Evolutionary conservation across 495 filamentous ascomycete species (phyloP), one percentile per base, ranked within the genome.

Genomic region (Penicillium ucsense): DNA sequence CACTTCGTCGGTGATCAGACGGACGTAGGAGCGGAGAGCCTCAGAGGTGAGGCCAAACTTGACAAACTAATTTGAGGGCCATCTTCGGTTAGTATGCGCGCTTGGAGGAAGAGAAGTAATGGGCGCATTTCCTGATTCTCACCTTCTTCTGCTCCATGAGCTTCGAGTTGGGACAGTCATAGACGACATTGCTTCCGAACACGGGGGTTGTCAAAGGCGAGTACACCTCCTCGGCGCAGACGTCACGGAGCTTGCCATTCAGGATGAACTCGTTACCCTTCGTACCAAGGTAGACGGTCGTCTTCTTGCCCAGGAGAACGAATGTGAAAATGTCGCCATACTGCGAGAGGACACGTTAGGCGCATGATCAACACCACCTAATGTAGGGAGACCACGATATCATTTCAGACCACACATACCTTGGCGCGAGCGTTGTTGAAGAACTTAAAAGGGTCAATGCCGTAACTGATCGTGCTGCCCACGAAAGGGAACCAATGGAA

Each of bases 61-160:
- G 53, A 84, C 75, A 51, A 83, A 82, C 78, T 81, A 57, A n/a
- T 20, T 20, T 20, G 27, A 5, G 4, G 1, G 9, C 11, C 10
- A 7, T 10, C 20, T 30, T 11, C 0, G 5, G 40, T 59, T 27
- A 60, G 56, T 42, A 12, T 6, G 31, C 28, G 28, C 33, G 12
- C 28, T 20, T 20, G 20, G 20, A 20, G 20, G 38, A 33, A 28
- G 27, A 31, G 28, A 20, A 20, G 9, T 27, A 11, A 7, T 30
- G 36, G 8, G 27, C 11, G 9, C 5, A 5, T 3, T 31, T 47
- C 41, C 27, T 8, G 7, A 30, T 11, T 36, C 47, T 47, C 52
- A 78, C 79, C 70, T 81, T 83, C 63, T 84, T 84, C 64, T 84
- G 80, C 58, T 84, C 80, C 80, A 84, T 82, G 40, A 84, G 66